Conservation (phyloP, 176 grass and related monocot genomes). For the Tuctoria greenei region DNA sequence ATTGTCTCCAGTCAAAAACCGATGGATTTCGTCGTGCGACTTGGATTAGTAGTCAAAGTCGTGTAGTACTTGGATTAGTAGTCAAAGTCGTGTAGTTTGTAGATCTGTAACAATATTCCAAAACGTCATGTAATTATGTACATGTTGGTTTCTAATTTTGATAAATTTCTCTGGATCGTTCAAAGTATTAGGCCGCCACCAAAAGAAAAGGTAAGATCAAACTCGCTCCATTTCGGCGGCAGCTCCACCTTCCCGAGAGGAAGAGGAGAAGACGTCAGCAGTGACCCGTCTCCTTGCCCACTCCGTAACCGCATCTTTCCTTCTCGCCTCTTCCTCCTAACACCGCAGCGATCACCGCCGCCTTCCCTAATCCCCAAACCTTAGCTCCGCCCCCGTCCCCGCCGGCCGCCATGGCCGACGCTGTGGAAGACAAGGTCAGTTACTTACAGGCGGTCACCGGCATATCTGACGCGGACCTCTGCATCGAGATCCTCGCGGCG, state of each 20-base stretch:
- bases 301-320: conserved; percentile 10
- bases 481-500: conserved; percentile 85
- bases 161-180: too few relatives aligned
- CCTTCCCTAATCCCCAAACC: conserved; percentile 45
- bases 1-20: too few relatives aligned
- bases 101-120: too few relatives aligned
- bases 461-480: conserved; percentile 80
- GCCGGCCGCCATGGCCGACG: conserved; percentile 67
- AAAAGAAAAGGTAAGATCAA: neutral
- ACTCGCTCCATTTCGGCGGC: conserved; percentile 5
- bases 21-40: too few relatives aligned
- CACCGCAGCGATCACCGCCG: neutral
- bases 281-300: conserved; percentile 35
- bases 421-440: conserved; percentile 72
- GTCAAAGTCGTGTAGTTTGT: too few relatives aligned
- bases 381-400: conserved; percentile 28
- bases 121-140: too few relatives aligned
- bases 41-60: too few relatives aligned
- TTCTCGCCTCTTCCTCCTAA: conserved; percentile 42
- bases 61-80: too few relatives aligned
- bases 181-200: too few relatives aligned
- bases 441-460: conserved; percentile 96
- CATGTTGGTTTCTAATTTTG: too few relatives aligned
- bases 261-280: conserved; percentile 39
- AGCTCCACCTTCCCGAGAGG: neutral